phyloP scores from a whole-genome alignment of 1,139 yeast species.

The Yamadazyma dushanensis region DNA sequence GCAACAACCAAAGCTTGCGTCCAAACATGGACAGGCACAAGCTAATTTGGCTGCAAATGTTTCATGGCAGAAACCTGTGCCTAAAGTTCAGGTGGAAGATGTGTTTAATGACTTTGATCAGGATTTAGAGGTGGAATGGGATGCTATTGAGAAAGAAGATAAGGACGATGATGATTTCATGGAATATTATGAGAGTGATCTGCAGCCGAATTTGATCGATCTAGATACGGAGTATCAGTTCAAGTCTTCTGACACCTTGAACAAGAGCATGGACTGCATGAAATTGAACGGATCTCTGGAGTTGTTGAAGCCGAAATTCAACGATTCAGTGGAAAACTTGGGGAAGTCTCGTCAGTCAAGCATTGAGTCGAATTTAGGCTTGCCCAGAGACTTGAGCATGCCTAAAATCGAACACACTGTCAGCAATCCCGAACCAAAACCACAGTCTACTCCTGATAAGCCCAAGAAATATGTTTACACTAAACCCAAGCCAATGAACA shows the following conservation, averaged over 20 bases:
- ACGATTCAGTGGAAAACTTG: background rate
- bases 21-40: slow-evolving; percentile 18
- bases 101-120: slow-evolving; percentile 52
- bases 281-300: slow-evolving; percentile 18
- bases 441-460: no score
- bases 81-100: slow-evolving; percentile 15
- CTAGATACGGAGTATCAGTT: slow-evolving; percentile 28
- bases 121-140: slow-evolving; percentile 33
- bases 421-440: background rate
- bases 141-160: slow-evolving; percentile 17
- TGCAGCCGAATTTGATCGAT: slow-evolving; percentile 33
- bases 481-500: slow-evolving; percentile 44
- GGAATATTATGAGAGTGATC: slow-evolving; percentile 1
- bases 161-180: slow-evolving; percentile 3
- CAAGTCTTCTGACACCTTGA: slow-evolving; percentile 16
- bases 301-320: background rate
- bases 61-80: slow-evolving; percentile 29
- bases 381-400: no score
- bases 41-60: slow-evolving; percentile 50
- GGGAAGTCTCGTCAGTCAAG: slow-evolving; percentile 12
- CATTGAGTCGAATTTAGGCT: slow-evolving; percentile 7
- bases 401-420: slow-evolving; percentile 1
- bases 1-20: slow-evolving; percentile 7
- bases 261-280: slow-evolving; percentile 22
- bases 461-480: slow-evolving; percentile 33